These are phyloP conservation scores for Stagonosporopsis cucurbitacearum DNA, from an alignment of 2,329 filamentous ascomycete genomes.

Conservation along the genomic window DNA sequence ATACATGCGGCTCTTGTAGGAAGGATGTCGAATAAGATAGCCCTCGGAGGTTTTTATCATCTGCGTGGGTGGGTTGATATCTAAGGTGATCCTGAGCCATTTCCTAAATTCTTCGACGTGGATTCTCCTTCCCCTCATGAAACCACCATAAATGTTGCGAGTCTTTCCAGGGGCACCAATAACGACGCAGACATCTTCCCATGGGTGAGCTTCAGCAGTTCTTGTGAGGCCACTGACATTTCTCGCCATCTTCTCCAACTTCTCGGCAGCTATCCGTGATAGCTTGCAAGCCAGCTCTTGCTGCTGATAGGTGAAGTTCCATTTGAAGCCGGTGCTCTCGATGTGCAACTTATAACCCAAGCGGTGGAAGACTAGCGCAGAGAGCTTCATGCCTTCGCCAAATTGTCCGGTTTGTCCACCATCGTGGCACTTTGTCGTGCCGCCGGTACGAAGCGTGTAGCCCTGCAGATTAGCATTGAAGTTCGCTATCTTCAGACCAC, in stretches of 20 bases:
- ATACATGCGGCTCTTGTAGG: conserved; percentile 14
- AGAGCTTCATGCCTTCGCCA: conserved; percentile 31
- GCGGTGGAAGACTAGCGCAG: conserved; percentile 19
- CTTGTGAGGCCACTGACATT: neutral
- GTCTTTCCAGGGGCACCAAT: conserved; percentile 11
- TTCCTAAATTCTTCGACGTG: conserved; percentile 7
- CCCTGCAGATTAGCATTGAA: conserved; percentile 20
- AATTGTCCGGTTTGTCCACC: conserved; percentile 24
- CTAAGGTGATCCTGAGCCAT: conserved; percentile 13
- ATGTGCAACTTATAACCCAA: conserved; percentile 19
- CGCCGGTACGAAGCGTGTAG: conserved; percentile 18
- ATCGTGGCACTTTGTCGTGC: conserved; percentile 19
- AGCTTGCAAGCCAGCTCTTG: conserved; percentile 11
- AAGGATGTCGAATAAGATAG: conserved; percentile 15
- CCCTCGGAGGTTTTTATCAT: conserved; percentile 10
- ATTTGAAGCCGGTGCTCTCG: conserved; percentile 16
- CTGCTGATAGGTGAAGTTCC: conserved; percentile 11
- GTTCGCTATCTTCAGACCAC: conserved; percentile 21
- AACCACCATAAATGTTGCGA: neutral
- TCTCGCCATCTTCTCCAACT: neutral
- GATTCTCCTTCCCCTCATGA: conserved; percentile 3
- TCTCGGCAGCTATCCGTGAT: conserved; percentile 7
- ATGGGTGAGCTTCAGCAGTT: conserved; percentile 2
- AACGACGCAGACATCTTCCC: conserved; percentile 25
- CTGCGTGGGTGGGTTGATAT: conserved; percentile 10